phyloP scores from a whole-genome alignment of 1,284 basidiomycete species.

The Ceratobasidium sp. region DNA sequence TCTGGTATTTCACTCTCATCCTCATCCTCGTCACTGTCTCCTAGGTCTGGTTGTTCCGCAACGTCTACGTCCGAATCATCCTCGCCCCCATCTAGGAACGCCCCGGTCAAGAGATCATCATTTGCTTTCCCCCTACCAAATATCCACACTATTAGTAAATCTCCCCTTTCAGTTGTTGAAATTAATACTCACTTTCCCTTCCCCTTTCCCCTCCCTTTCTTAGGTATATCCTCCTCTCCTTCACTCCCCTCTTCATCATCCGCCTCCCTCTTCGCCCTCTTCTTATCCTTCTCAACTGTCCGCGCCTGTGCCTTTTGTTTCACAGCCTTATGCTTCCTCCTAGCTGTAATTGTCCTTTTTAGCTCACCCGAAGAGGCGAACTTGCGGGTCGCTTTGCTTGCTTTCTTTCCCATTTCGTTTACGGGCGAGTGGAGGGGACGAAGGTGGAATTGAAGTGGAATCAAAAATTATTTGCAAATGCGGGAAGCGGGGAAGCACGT shows the following conservation, averaged over 20 bases:
- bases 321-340: conserved; percentile 81
- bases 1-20: conserved; percentile 70
- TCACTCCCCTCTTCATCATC: conserved; percentile 58
- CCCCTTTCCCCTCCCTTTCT: conserved; percentile 50
- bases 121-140: conserved; percentile 65
- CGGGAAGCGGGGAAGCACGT: background rate
- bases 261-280: conserved; percentile 59
- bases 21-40: conserved; percentile 61
- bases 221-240: conserved; percentile 56
- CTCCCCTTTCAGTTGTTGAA: background rate
- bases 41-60: conserved; percentile 56
- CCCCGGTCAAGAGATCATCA: conserved; percentile 85
- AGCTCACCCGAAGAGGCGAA: conserved; percentile 90
- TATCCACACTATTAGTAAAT: conserved; percentile 19
- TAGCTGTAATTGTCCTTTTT: conserved; percentile 84
- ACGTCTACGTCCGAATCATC: conserved; percentile 57
- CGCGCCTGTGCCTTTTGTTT: conserved; percentile 76
- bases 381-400: conserved; percentile 84
- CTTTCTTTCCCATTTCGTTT: conserved; percentile 69
- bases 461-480: conserved; percentile 44
- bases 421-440: background rate
- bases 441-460: background rate
- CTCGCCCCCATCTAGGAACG: conserved; percentile 77
- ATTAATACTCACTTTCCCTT: conserved; percentile 50
- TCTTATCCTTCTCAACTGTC: conserved; percentile 53